Conservation (phyloP, 2,329 filamentous ascomycete genomes). For the Teratosphaeria viscida region DNA sequence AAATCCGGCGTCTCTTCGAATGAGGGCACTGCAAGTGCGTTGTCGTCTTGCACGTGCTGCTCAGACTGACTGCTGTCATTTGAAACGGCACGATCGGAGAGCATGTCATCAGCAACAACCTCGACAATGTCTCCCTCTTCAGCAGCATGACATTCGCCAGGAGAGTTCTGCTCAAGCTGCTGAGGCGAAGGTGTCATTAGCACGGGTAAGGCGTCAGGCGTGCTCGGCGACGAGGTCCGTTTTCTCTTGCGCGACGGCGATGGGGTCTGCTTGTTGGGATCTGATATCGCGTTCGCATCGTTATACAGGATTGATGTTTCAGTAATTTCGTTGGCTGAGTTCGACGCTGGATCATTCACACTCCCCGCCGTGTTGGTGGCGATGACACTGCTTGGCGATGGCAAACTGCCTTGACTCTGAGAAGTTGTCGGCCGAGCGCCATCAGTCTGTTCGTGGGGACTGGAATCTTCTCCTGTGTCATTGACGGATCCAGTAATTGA, state of each 20-base stretch:
- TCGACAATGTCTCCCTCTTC: slow-evolving; percentile 6
- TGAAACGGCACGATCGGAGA: slow-evolving; percentile 7
- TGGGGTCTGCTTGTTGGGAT: slow-evolving; percentile 1
- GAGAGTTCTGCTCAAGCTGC: slow-evolving; percentile 1
- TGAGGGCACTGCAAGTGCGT: slow-evolving; percentile 4
- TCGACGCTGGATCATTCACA: not conserved
- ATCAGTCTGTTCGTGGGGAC: slow-evolving; percentile 11
- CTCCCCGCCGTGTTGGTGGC: not conserved
- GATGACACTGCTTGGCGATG: slow-evolving; percentile 3
- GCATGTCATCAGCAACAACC: slow-evolving; percentile 16
- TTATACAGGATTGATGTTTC: not conserved
- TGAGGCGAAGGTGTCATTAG: slow-evolving; percentile 1
- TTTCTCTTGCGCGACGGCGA: slow-evolving; percentile 20
- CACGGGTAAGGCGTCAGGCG: slow-evolving; percentile 2
- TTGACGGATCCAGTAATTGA: slow-evolving; percentile 18
- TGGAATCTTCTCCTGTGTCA: slow-evolving; percentile 12
- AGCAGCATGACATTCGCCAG: not conserved
- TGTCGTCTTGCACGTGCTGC: slow-evolving; percentile 5
- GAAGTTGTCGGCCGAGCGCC: slow-evolving; percentile 14
- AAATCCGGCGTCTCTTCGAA: slow-evolving; percentile 12
- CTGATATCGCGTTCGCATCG: not conserved
- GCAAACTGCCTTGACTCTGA: slow-evolving; percentile 15
- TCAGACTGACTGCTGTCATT: slow-evolving; percentile 7
- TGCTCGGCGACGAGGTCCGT: slow-evolving; percentile 12
- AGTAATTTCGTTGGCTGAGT: not conserved